Evolutionary conservation across 1,284 basidiomycete genomes (phyloP), one percentile per base, ranked within the genome.

Genomic region (Cryptococcus sp.): DNA sequence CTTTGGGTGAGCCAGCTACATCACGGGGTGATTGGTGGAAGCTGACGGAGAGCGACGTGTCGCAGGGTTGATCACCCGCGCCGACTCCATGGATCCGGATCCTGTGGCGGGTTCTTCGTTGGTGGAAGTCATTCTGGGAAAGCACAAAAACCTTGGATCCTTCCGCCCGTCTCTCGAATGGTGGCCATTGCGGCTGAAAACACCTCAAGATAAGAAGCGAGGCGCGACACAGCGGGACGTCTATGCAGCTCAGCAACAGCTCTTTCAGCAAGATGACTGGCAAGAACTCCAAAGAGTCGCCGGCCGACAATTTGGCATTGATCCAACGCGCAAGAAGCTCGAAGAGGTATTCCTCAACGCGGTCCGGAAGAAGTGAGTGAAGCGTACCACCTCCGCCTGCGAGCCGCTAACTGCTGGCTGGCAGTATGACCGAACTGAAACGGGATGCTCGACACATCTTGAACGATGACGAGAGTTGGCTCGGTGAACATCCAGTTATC

Each of bases 51-150:
- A n/a, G 2, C 13, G 17, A n/a, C 27, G 15, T 44, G 1, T 17
- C 10, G 22, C 20, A 69, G 67, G 61, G 3, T 13, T 69, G 6
- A 53, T 72, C 46, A 72, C 70, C n/a, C 61, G 66, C 48, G 62
- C 64, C 1, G 70, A 73, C 53, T 6, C 42, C 0, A 64, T 68
- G 8, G 56, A 50, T 15, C 49, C 45, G 1, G 25, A 40, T 23
- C 50, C 31, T 20, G 51, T 47, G 2, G 41, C 41, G 38, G 40
- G 47, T 6, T 54, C 57, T 7, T 42, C 55, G 2, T 61, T 44
- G 39, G 45, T 57, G 15, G 53, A 62, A 20, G 40, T 65, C 8
- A 47, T 67, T 20, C 20, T 25, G 1, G 56, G 52, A 13, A 35
- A 13, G 0, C 38, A 41, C 19, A n/a, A 49, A 13, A 47, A 41